Conservation (phyloP, 140 eudicot genomes). For the Stevia rebaudiana region DNA sequence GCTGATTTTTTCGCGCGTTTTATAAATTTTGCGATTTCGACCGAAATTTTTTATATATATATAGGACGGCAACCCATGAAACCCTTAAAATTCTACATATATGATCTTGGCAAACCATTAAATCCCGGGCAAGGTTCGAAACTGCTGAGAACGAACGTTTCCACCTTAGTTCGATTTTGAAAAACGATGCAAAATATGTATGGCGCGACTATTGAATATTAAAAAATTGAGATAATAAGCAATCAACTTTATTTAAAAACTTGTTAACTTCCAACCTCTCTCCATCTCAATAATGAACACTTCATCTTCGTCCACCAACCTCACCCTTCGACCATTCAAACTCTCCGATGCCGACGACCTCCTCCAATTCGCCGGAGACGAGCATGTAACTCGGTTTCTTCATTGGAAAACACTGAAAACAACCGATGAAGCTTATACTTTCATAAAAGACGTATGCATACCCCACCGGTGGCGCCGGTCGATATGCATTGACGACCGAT, state of each 20-base stretch:
- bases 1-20: too few species aligned
- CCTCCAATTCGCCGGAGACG: constrained; percentile 34
- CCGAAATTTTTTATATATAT: too few species aligned
- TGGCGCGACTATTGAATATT: neutral
- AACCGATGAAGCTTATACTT: constrained; percentile 30
- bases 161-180: too few species aligned
- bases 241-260: neutral
- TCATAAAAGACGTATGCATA: constrained; percentile 35
- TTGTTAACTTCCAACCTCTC: neutral
- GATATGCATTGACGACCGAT: constrained; percentile 36
- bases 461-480: constrained; percentile 45
- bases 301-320: neutral
- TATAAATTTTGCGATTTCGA: too few species aligned
- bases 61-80: too few species aligned
- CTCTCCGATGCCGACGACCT: constrained; percentile 35
- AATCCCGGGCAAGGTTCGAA: too few species aligned
- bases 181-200: too few species aligned
- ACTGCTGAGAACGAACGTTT: too few species aligned
- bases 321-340: constrained; percentile 37
- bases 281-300: constrained; percentile 5
- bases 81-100: too few species aligned
- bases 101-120: too few species aligned
- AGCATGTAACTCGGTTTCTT: constrained; percentile 23
- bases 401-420: constrained; percentile 36
- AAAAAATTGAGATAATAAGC: neutral